Evolutionary conservation across 371 early-diverging fungal species (phyloP), one percentile per base, ranked within the genome.

Genomic region (Syncephalastrum sp.): DNA sequence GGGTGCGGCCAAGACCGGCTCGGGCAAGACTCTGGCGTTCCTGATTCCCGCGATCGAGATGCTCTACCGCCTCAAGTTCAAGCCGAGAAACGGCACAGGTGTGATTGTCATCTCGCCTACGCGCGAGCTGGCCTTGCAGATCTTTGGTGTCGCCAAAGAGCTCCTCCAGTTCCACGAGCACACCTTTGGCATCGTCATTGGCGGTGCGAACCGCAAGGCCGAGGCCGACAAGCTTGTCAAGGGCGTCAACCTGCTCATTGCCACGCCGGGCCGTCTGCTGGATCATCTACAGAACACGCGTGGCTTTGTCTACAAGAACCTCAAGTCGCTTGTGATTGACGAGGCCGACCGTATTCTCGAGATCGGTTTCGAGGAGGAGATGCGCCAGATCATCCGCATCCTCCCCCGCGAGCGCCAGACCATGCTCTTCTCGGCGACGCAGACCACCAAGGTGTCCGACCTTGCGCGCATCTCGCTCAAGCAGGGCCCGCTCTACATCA

Each of bases 1-100:
- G 45, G 99, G 99, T 42, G 97, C 99, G 53, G 99, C 99, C 33
- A 95, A 97, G 74, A 99, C 99, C 1, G 99, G 99, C 19, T 91
- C 92, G 17, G 99, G 99, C 53, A 99, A 99, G 77, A 99, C 99
- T 13, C 84, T 99, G 47, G 92, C 99, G 13, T 99, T 99, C 77
- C 74, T 99, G 67, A 86, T 99, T 38, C 99, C 99, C 43, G 95
- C 96, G 15, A 78, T 99, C 45, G 97, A 99, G 67, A 65, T 94
- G 56, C 77, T 99, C 27, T 79, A 83, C 60, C 89, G 81, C 59
- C 78, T 94, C 21, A 88, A 90, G 69, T 86, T 88, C 63, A 97
- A 97, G 82, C 93, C 98, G 24, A 87, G 97, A 69, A 97, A 97
- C 65, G 99, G 94, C 54, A 97, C 98, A 1, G 98, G 98, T 54